Evolutionary conservation across 345 rosid species (phyloP).

Genomic region (Limnanthes douglasii): DNA sequence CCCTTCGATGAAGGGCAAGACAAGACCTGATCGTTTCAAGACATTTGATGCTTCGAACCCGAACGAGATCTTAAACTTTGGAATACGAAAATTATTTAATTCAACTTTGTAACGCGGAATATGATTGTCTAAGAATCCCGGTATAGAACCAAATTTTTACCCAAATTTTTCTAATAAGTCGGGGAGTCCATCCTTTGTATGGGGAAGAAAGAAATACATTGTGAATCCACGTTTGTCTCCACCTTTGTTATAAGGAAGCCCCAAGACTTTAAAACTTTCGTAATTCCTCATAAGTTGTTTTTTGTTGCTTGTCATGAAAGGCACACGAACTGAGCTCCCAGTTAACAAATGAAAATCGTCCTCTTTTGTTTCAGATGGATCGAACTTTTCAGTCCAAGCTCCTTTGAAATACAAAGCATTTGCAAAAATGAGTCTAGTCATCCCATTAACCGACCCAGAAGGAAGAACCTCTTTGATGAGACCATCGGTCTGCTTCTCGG

Average conservation of each 20-base stretch:
- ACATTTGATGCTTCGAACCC: slow-evolving; percentile 13
- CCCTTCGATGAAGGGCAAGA: slow-evolving; percentile 37
- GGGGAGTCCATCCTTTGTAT: slow-evolving; percentile 41
- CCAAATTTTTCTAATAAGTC: slow-evolving; percentile 25
- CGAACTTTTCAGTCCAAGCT: slow-evolving; percentile 12
- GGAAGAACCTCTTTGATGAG: slow-evolving; percentile 18
- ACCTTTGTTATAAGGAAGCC: slow-evolving; percentile 14
- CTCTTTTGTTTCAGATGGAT: slow-evolving; percentile 7
- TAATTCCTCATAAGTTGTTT: slow-evolving; percentile 15
- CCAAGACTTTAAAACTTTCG: slow-evolving; percentile 52
- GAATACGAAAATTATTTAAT: slow-evolving; percentile 22
- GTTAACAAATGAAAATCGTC: slow-evolving; percentile 10
- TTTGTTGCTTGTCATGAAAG: slow-evolving; percentile 15
- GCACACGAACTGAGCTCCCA: slow-evolving; percentile 8
- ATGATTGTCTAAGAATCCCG: slow-evolving; percentile 7
- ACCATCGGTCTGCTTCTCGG: slow-evolving; percentile 25
- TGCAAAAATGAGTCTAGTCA: slow-evolving; percentile 13
- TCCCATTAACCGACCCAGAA: not conserved
- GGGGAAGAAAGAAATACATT: slow-evolving; percentile 66
- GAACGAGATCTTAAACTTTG: slow-evolving; percentile 29
- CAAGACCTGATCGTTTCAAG: slow-evolving; percentile 35
- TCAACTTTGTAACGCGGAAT: not conserved
- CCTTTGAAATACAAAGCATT: slow-evolving; percentile 30
- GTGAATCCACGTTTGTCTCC: slow-evolving; percentile 27
- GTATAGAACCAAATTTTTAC: slow-evolving; percentile 8